These are phyloP conservation scores for Suillus discolor DNA, from an alignment of 768 basidiomycete species.

Conservation along the genomic window DNA sequence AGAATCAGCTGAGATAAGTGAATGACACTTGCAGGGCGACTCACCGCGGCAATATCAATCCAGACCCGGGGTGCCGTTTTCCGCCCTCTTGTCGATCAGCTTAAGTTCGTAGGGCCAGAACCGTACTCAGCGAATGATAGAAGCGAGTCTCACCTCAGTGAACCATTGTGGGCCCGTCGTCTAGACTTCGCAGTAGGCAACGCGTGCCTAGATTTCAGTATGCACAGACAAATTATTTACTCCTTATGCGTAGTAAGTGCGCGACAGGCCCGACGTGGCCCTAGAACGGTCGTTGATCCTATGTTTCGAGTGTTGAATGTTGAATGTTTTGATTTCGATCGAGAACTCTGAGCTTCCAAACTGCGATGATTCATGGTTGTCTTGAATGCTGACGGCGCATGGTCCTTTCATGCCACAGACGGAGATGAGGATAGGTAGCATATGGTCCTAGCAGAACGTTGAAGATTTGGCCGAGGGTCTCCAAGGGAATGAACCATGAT, in stretches of 20 bases:
- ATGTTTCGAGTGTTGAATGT: not conserved
- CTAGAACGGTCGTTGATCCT: not conserved
- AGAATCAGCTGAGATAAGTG: not conserved
- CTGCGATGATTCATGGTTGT: not conserved
- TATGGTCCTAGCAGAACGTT: constrained; percentile 3
- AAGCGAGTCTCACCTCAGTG: not conserved
- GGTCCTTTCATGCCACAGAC: not conserved
- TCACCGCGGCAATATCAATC: not conserved
- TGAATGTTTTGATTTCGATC: not conserved
- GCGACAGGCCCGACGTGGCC: not conserved
- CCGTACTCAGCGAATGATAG: not conserved
- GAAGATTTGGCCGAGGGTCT: not conserved
- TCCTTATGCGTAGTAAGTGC: not conserved
- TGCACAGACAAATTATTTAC: not conserved
- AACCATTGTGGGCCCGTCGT: not conserved
- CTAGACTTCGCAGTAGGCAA: not conserved
- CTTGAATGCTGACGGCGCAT: not conserved
- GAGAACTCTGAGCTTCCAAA: not conserved
- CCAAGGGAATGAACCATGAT: not conserved
- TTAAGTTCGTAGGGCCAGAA: not conserved
- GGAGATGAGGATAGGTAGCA: not conserved
- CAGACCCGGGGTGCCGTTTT: not conserved
- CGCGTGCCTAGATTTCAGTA: not conserved
- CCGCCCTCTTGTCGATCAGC: not conserved
- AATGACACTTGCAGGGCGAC: not conserved